phyloP scores from a whole-genome alignment of 257 asterid species.

The Przewalskia tangutica region DNA sequence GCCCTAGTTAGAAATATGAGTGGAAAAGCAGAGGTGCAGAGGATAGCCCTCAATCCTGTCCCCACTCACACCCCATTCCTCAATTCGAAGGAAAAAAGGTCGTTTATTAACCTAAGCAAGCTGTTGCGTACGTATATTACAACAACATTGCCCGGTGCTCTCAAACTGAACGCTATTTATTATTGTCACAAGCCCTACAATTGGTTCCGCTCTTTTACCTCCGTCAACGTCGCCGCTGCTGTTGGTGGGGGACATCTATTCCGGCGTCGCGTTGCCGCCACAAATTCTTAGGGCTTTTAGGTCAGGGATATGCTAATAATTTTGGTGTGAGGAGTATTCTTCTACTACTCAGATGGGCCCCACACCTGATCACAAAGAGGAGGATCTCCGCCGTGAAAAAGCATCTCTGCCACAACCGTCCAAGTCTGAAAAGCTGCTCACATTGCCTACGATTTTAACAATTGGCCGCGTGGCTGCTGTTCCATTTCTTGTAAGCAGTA shows the following conservation, averaged over 20 bases:
- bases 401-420: slow-evolving; percentile 10
- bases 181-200: slow-evolving; percentile 40
- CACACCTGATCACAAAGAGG: slow-evolving; percentile 32
- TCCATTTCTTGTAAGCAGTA: slow-evolving; percentile 75
- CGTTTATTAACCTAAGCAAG: slow-evolving; percentile 40
- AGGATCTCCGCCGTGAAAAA: slow-evolving; percentile 20
- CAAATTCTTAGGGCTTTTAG: slow-evolving; percentile 10
- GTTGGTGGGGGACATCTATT: slow-evolving; percentile 39
- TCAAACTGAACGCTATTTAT: slow-evolving; percentile 40
- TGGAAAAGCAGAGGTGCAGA: background rate
- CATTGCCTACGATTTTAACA: slow-evolving; percentile 89
- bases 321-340: background rate
- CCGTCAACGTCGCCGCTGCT: slow-evolving; percentile 26
- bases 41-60: background rate
- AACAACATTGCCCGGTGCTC: slow-evolving; percentile 52
- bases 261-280: slow-evolving; percentile 18
- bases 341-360: slow-evolving; percentile 48
- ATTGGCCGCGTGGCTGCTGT: slow-evolving; percentile 88
- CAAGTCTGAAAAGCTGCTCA: slow-evolving; percentile 53
- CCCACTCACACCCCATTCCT: background rate
- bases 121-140: slow-evolving; percentile 15
- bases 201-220: slow-evolving; percentile 21
- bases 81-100: slow-evolving; percentile 24
- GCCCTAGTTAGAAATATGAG: background rate
- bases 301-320: slow-evolving; percentile 8